A percentile compares a stretch with the other conserved stretches of the same genome.
phyloP scores from a whole-genome alignment of 305 asterid genomes.

The Striga hermonthica region DNA sequence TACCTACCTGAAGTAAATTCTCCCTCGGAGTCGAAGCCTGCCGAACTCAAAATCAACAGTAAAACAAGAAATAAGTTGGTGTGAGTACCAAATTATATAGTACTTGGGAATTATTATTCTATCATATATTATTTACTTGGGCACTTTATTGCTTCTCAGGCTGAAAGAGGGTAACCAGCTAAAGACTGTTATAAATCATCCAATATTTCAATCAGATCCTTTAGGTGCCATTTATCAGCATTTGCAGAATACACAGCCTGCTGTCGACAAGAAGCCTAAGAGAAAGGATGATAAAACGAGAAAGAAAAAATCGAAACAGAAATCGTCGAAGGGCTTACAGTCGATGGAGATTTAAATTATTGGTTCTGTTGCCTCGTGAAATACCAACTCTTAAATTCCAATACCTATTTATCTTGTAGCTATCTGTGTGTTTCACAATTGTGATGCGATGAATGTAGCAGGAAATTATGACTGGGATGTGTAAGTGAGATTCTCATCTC shows the following conservation, averaged over 20 bases:
- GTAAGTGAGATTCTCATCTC: too few species aligned
- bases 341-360: slow-evolving; percentile 48
- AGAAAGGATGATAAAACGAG: slow-evolving; percentile 38
- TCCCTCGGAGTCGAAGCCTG: slow-evolving; percentile 37
- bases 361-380: slow-evolving; percentile 1
- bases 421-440: neutral
- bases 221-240: slow-evolving; percentile 58
- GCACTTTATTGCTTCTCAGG: slow-evolving; percentile 38
- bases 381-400: slow-evolving; percentile 6
- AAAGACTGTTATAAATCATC: slow-evolving; percentile 55
- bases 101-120: neutral
- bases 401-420: too few species aligned
- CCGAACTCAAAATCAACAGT: slow-evolving; percentile 53
- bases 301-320: slow-evolving; percentile 43
- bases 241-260: slow-evolving; percentile 63
- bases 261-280: slow-evolving; percentile 41
- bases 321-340: slow-evolving; percentile 42
- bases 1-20: slow-evolving; percentile 60
- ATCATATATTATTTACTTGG: slow-evolving; percentile 14
- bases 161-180: slow-evolving; percentile 63
- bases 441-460: neutral
- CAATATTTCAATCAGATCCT: slow-evolving; percentile 62
- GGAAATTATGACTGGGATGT: too few species aligned
- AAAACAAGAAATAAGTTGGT: slow-evolving; percentile 56
- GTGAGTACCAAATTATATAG: slow-evolving; percentile 44